phyloP scores from a whole-genome alignment of 2,329 filamentous ascomycete genomes.

The Periconia macrospinosa region DNA sequence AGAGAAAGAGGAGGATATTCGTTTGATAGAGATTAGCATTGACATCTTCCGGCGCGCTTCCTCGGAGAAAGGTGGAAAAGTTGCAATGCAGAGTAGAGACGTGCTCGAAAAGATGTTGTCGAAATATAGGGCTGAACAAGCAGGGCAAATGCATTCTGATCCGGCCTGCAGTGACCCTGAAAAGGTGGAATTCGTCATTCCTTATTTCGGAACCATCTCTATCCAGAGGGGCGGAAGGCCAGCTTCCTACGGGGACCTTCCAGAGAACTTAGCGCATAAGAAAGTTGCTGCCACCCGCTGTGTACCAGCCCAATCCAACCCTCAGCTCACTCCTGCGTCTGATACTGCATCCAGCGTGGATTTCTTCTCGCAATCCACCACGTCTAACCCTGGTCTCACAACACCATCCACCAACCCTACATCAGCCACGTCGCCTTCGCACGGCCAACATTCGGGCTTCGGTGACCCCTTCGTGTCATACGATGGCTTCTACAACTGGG shows the following conservation, averaged over 20 bases:
- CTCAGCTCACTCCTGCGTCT: constrained; percentile 15
- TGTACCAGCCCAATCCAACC: background rate
- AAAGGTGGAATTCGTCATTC: constrained; percentile 39
- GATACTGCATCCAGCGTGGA: constrained; percentile 9
- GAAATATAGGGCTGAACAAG: constrained; percentile 24
- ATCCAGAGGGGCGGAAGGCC: constrained; percentile 34
- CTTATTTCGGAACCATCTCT: constrained; percentile 47
- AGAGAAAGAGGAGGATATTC: constrained; percentile 39
- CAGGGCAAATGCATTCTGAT: constrained; percentile 6
- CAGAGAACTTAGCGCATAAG: background rate
- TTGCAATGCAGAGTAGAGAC: constrained; percentile 42
- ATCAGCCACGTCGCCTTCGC: constrained; percentile 11
- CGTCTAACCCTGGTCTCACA: constrained; percentile 1
- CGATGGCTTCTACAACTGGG: constrained; percentile 45
- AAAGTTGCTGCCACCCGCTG: background rate
- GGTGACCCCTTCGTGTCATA: constrained; percentile 39
- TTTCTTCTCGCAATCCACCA: constrained; percentile 2
- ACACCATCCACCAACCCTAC: constrained; percentile 17
- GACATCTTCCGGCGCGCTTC: constrained; percentile 47
- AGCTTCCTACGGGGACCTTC: constrained; percentile 4
- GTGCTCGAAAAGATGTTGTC: constrained; percentile 43
- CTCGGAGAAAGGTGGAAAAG: constrained; percentile 45
- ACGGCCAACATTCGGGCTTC: constrained; percentile 8
- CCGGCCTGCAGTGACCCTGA: constrained; percentile 12
- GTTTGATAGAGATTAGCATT: constrained; percentile 44